Evolutionary conservation across 2,329 filamentous ascomycete species (phyloP).

Genomic region (Cercospora sojina): DNA sequence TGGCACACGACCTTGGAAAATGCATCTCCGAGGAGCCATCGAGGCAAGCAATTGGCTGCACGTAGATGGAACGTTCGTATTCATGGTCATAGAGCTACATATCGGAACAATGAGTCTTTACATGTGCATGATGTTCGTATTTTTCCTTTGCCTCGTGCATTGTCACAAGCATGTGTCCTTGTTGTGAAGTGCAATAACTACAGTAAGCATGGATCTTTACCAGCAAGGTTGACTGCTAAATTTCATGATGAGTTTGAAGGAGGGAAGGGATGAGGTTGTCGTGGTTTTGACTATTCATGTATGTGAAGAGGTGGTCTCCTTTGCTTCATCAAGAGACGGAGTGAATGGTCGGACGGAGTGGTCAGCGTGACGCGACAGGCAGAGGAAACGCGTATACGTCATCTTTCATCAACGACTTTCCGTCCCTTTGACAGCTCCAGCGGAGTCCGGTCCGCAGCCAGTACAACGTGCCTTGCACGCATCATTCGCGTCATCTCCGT

Average conservation of each 20-base stretch:
- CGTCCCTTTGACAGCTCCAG: not conserved
- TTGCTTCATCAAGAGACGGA: no score
- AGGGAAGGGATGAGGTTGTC: no score
- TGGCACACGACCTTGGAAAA: no score
- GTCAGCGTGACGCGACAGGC: not conserved
- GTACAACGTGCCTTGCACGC: not conserved
- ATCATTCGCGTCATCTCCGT: not conserved
- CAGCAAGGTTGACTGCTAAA: no score
- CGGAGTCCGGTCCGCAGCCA: not conserved
- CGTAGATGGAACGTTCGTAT: not conserved
- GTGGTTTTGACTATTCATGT: no score
- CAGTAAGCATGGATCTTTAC: no score
- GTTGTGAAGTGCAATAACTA: not conserved
- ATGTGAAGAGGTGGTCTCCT: no score
- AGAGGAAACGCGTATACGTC: conserved; percentile 1
- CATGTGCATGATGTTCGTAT: not conserved
- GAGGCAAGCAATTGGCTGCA: not conserved
- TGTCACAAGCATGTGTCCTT: not conserved
- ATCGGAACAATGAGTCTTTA: not conserved
- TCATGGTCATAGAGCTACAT: not conserved
- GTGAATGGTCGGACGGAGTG: not conserved
- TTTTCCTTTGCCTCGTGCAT: not conserved
- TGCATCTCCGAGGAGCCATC: no score
- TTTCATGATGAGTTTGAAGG: no score
- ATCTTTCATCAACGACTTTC: conserved; percentile 8